Evolutionary conservation across 163 green algal genomes (phyloP), one percentile per base, ranked within the genome.

Genomic region (Trebouxiophyceae sp.): DNA sequence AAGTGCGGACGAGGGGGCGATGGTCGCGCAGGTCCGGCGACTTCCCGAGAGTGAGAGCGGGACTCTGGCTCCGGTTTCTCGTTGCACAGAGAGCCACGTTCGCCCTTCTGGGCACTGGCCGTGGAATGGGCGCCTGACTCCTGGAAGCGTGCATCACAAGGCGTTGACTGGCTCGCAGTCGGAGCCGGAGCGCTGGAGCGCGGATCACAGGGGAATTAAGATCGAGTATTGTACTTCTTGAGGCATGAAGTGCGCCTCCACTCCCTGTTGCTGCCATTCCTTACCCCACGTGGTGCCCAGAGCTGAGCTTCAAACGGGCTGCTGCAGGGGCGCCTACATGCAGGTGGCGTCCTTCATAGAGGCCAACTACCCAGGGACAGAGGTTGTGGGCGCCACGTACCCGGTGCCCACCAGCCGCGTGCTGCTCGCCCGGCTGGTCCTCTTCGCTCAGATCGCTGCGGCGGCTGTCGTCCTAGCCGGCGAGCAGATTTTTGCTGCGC

Each of bases 241-340:
- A 82, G 70, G 60, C 54, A 74, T 67, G 50, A 75, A 71, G 75
- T 82, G 55, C 61, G 72, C 28, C 7, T 30, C 8, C 30, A 55
- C 19, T 33, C 8, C 5, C 28, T 45, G 12, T 22, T 6, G 20
- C 26, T 28, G 27, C 33, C 27, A 54, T 27, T 5, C 19, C 4
- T 33, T 45, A 22, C 2, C 1, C 29, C 45, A 34, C 27, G n/a
- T 45, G 23, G 4, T 5, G 5, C 5, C 8, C 6, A 28, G 24
- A 19, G 7, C 5, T 62, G 30, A 56, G 31, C 16, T 33, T 60
- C 22, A 46, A 20, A 23, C 33, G 22, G 4, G 6, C 33, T 60
- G n/a, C 30, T 60, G 66, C 70, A 80, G 77, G 64, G 72, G 77
- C 3, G 73, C 77, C 63, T 83, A 79, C 67, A 72, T 81, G 67